Conservation (phyloP, 495 filamentous ascomycete genomes). For the Xylaria grammica region DNA sequence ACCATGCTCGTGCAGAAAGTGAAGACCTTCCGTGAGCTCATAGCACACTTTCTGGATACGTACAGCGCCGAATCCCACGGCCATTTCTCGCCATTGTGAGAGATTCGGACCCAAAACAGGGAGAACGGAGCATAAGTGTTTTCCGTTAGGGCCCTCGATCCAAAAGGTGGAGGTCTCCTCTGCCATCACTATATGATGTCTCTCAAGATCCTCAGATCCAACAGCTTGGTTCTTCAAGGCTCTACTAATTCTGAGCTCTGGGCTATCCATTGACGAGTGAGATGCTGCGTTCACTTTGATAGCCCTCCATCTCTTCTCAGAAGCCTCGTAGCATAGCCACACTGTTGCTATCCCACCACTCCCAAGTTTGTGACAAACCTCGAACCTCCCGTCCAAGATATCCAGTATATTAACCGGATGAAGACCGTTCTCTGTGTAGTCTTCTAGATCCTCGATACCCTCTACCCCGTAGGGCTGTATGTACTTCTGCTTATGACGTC, state of each 20-base stretch:
- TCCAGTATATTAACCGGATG: conserved; percentile 17
- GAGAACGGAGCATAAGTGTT: conserved; percentile 21
- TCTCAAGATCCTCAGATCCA: background rate
- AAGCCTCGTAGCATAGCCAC: conserved; percentile 23
- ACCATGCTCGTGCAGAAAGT: conserved; percentile 23
- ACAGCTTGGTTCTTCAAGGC: background rate
- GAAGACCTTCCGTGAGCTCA: conserved; percentile 25
- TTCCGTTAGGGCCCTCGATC: conserved; percentile 15
- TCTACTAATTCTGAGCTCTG: conserved; percentile 2
- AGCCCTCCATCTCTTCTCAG: conserved; percentile 14
- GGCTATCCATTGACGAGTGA: background rate
- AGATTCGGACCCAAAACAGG: conserved; percentile 29
- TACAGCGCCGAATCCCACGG: background rate
- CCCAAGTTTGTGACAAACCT: conserved; percentile 18
- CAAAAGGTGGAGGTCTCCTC: conserved; percentile 16
- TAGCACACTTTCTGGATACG: conserved; percentile 34
- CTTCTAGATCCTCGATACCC: conserved; percentile 8
- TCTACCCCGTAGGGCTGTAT: background rate
- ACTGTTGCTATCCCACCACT: conserved; percentile 17
- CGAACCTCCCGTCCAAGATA: conserved; percentile 2
- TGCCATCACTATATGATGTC: conserved; percentile 6
- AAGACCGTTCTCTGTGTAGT: conserved; percentile 12
- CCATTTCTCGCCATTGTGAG: background rate
- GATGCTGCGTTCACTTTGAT: conserved; percentile 16
- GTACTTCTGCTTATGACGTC: background rate